Conservation (phyloP, 176 grass and related monocot species). For the Cymbopogon citratus region DNA sequence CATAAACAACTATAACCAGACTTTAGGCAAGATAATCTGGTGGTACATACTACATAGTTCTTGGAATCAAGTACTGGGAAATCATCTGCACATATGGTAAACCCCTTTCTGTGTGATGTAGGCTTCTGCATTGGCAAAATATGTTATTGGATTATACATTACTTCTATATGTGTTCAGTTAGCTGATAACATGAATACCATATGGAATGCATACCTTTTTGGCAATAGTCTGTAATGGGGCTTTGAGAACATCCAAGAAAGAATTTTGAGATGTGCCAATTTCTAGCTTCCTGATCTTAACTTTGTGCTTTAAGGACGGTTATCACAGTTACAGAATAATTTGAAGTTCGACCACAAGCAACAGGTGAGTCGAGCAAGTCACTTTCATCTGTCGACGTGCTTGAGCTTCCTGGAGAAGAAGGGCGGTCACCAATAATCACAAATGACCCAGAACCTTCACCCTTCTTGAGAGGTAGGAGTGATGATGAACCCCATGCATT, state of each 20-base stretch:
- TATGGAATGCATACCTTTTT: constrained; percentile 7
- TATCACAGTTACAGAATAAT: constrained; percentile 16
- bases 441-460: constrained; percentile 28
- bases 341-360: constrained; percentile 32
- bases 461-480: constrained; percentile 43
- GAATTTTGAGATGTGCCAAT: constrained; percentile 41
- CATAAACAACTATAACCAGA: no score
- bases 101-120: neutral
- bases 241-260: constrained; percentile 17
- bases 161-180: neutral
- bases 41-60: no score
- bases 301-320: constrained; percentile 41
- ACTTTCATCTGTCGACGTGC: constrained; percentile 49
- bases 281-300: constrained; percentile 49
- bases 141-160: neutral
- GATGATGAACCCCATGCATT: constrained; percentile 56
- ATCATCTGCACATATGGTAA: no score
- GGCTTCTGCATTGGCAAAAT: constrained; percentile 29
- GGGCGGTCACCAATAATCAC: constrained; percentile 37
- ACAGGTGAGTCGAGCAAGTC: constrained; percentile 49
- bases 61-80: no score
- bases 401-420: constrained; percentile 48
- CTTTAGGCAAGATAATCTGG: no score
- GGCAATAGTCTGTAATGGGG: constrained; percentile 14
- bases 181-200: neutral